These are phyloP conservation scores for Naganishia sp. DNA, from an alignment of 1,284 basidiomycete species.

Conservation along the genomic window DNA sequence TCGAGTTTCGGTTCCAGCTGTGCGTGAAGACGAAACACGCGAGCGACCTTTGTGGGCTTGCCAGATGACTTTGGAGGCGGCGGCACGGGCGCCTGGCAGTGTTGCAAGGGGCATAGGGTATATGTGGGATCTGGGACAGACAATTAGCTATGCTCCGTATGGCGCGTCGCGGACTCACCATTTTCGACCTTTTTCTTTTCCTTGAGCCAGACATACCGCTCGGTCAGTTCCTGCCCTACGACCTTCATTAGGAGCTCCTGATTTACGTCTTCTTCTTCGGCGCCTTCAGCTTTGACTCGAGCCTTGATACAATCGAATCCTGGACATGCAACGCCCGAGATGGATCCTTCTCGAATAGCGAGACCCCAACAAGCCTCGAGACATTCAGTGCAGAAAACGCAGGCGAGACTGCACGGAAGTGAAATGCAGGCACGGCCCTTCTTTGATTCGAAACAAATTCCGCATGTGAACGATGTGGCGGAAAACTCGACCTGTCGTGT, in stretches of 20 bases:
- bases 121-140: slow-evolving; percentile 44
- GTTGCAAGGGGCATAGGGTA: slow-evolving; percentile 48
- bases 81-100: slow-evolving; percentile 51
- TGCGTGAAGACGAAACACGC: slow-evolving; percentile 25
- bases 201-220: slow-evolving; percentile 44
- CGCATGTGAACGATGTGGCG: slow-evolving; percentile 46
- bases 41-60: background rate
- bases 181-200: slow-evolving; percentile 47
- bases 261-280: slow-evolving; percentile 5
- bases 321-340: slow-evolving; percentile 51
- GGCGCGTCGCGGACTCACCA: slow-evolving; percentile 37
- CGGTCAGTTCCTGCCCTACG: slow-evolving; percentile 42
- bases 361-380: slow-evolving; percentile 49
- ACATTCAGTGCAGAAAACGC: slow-evolving; percentile 44
- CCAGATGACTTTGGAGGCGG: slow-evolving; percentile 37
- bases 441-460: slow-evolving; percentile 51
- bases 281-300: slow-evolving; percentile 37
- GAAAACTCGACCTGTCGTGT: slow-evolving; percentile 45
- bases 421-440: slow-evolving; percentile 47
- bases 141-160: background rate
- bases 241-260: slow-evolving; percentile 61
- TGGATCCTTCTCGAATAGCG: slow-evolving; percentile 49
- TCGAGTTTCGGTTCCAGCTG: background rate
- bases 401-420: background rate
- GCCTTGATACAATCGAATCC: slow-evolving; percentile 47